Evolutionary conservation across 2,329 filamentous ascomycete species (phyloP), one percentile per base, ranked within the genome.

Genomic region (Aureobasidium namibiae): DNA sequence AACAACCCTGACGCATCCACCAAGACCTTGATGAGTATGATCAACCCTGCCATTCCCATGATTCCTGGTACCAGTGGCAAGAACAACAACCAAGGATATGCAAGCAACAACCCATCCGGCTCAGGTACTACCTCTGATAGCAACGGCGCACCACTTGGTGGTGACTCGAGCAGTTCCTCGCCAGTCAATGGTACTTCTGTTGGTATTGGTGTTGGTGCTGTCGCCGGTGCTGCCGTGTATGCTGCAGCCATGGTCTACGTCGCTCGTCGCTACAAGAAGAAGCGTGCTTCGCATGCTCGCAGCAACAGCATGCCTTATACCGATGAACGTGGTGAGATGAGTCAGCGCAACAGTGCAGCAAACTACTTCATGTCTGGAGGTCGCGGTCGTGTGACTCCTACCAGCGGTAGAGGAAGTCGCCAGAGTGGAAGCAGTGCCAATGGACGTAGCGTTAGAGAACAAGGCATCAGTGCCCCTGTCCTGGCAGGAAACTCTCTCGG

Each of bases 211-310:
- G 80, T 90, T 23, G 90, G 89, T 67, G 87, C 89, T 26, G 83
- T 92, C 33, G 82, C 83, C 44, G 86, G 91, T 68, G 90, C 89
- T 42, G 88, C 86, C 53, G 86, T 90, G n/a, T 96, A 96, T 66
- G 92, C 91, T 69, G 89, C 88, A 13, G 91, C 90, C 72, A 96
- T 96, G 92, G 92, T 96, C 77, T 86, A 94, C 68, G 84, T 96
- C 65, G 92, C 92, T 52, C 86, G 91, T 62, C 84, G 92, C 61
- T 96, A 96, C 81, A 90, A 88, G 81, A 87, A 85, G 75, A 83
- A 88, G 70, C 78, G 84, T 53, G 61, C 65, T 56, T 65, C 65
- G 34, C 89, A 95, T 75, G 82, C 85, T 68, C 88, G 90, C 61
- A 80, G 86, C 56, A 90, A 85, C 79, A 95, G 90, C 46, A 76